Conservation (phyloP, 352 stramenopile species). For the Thraustotheca clavata region DNA sequence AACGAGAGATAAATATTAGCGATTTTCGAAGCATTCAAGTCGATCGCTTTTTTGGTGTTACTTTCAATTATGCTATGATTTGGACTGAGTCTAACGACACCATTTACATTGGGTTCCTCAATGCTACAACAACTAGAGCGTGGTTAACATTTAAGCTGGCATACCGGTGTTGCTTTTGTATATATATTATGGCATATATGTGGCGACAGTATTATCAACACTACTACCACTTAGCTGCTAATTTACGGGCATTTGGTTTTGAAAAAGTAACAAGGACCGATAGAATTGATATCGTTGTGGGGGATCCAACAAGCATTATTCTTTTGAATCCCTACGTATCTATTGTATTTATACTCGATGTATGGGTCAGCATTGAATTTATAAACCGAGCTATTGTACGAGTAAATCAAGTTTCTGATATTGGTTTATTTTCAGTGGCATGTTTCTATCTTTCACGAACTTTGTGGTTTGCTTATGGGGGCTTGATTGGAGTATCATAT, state of each 20-base stretch:
- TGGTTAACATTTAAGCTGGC: not conserved
- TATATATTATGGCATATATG: not conserved
- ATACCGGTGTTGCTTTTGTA: not conserved
- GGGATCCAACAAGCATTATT: slow-evolving; percentile 4
- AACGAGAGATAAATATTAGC: not conserved
- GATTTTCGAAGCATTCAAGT: not conserved
- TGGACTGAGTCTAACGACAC: not conserved
- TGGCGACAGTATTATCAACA: not conserved
- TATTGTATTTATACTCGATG: not conserved
- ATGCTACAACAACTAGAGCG: not conserved
- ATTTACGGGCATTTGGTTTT: too few species aligned
- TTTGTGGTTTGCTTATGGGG: slow-evolving; percentile 12
- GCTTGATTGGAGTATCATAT: not conserved
- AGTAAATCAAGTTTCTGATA: not conserved
- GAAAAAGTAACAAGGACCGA: too few species aligned
- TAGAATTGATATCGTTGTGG: not conserved
- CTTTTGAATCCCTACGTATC: not conserved
- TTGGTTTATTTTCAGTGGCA: not conserved
- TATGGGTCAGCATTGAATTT: slow-evolving; percentile 6
- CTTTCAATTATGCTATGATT: not conserved
- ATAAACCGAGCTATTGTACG: not conserved
- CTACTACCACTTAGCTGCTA: not conserved
- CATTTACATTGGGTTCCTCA: not conserved
- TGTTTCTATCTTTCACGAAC: not conserved
- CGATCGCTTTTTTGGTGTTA: not conserved